phyloP scores from a whole-genome alignment of 2,329 filamentous ascomycete genomes.

The Xylaria sp. region DNA sequence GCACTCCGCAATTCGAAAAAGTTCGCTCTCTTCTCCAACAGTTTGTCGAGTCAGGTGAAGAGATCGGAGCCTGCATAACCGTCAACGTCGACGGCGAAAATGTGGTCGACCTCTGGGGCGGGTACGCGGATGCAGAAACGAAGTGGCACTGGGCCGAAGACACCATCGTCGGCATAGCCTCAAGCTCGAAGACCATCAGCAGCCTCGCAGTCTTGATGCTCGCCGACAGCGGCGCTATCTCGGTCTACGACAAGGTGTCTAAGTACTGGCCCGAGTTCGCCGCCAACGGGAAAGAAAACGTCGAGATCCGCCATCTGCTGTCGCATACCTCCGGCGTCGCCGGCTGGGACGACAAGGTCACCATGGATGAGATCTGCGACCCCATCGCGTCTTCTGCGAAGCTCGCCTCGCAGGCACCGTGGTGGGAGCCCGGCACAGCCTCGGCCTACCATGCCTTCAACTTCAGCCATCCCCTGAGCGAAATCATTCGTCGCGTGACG shows the following conservation, averaged over 20 bases:
- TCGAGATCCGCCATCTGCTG: conserved; percentile 55
- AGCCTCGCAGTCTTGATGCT: conserved; percentile 54
- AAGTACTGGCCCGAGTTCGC: conserved; percentile 59
- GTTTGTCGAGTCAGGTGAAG: conserved; percentile 52
- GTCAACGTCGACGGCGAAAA: conserved; percentile 54
- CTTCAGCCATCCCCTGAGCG: conserved; percentile 56
- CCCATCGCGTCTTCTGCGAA: conserved; percentile 45
- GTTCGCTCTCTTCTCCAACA: conserved; percentile 51
- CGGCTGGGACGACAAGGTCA: conserved; percentile 50
- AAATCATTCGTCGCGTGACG: conserved; percentile 54
- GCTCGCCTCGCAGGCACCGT: conserved; percentile 54
- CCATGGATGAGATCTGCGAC: conserved; percentile 51
- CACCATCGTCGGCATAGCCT: conserved; percentile 54
- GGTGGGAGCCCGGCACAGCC: conserved; percentile 57
- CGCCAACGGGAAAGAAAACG: conserved; percentile 52
- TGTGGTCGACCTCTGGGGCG: conserved; percentile 57
- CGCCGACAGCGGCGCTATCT: conserved; percentile 53
- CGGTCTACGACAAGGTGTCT: conserved; percentile 51
- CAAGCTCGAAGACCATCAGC: conserved; percentile 53
- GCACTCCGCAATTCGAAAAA: conserved; percentile 51
- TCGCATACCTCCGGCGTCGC: conserved; percentile 53
- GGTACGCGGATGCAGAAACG: conserved; percentile 48
- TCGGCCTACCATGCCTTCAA: conserved; percentile 55
- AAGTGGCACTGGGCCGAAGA: conserved; percentile 52
- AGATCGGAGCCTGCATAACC: conserved; percentile 56